Conservation (phyloP, 1,139 yeast genomes). For the Magnusiomyces tetraspermus region DNA sequence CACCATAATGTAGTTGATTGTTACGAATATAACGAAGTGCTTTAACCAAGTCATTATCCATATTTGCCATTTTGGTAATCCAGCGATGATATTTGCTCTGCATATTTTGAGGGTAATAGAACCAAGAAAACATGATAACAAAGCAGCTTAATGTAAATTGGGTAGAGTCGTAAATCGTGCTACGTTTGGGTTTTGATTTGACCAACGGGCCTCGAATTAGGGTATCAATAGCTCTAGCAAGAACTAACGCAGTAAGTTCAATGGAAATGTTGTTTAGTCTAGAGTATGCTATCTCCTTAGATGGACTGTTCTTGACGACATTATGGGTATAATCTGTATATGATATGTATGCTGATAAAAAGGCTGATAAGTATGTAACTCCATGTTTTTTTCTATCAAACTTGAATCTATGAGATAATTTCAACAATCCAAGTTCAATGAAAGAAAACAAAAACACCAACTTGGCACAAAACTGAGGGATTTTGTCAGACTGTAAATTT, state of each 20-base stretch:
- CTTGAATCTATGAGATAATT: not conserved
- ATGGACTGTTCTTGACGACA: slow-evolving; percentile 12
- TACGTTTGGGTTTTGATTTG: slow-evolving; percentile 13
- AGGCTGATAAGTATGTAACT: slow-evolving; percentile 17
- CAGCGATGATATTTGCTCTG: slow-evolving; percentile 36
- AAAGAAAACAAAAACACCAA: slow-evolving; percentile 17
- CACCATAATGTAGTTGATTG: slow-evolving; percentile 31
- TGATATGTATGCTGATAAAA: slow-evolving; percentile 10
- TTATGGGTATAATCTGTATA: slow-evolving; percentile 16
- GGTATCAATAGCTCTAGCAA: slow-evolving; percentile 23
- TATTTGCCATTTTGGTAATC: slow-evolving; percentile 38
- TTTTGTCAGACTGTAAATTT: slow-evolving; percentile 29
- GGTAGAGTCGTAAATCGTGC: slow-evolving; percentile 21
- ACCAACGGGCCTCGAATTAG: slow-evolving; percentile 18
- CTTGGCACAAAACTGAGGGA: slow-evolving; percentile 31
- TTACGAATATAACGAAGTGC: slow-evolving; percentile 29
- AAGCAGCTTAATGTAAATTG: slow-evolving; percentile 22
- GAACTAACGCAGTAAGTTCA: slow-evolving; percentile 22
- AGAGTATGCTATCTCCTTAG: slow-evolving; percentile 16
- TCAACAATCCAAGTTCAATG: slow-evolving; percentile 16
- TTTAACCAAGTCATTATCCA: slow-evolving; percentile 33
- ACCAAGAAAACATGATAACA: slow-evolving; percentile 38
- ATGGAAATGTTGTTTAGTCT: slow-evolving; percentile 13
- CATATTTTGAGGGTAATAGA: slow-evolving; percentile 33
- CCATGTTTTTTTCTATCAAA: slow-evolving; percentile 17